Base-by-base conservation (phyloP, 768 basidiomycete species). In the Xerocomellus dryophilus region DNA sequence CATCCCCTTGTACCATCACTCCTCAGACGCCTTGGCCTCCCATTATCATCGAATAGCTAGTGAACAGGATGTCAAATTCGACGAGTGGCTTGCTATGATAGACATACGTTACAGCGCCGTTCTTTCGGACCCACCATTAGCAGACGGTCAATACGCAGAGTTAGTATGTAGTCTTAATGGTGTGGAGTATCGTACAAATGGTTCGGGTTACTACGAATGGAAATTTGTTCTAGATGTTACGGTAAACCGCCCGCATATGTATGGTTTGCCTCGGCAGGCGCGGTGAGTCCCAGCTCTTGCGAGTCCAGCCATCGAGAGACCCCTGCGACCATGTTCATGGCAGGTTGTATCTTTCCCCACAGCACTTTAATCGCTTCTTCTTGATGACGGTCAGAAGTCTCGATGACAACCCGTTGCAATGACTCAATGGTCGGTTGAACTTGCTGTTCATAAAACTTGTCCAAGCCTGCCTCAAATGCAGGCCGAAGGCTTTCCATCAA, bases 281-380 rank as follows among this genome's bases (percentile, higher is more conserved):
- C 66, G 17, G 64, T 64, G 38, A 34, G 50, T 12, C 15, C 23
- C 3, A 70, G 64, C 38, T 64, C 64, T 20, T 70, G 66, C 9
- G 68, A 70, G 50, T 68, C 67, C 15, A 68, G 50, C 67, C 67
- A 68, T 42, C 50, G 57, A 20, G 65, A 69, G 43, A 68, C 67
- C 12, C 61, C 67, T 3, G 64, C 60, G 3, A 70, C 67, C 60
- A 67, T 60, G 35, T 66, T 66, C 67, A 68, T 67, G 4, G 68
- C 68, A n/a, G 67, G 67, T 41, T 66, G 60, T 34, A 68, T 60
- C 56, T 40, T 60, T 9, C 64, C 64, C 68, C 67, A 68, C 23
- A 68, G 27, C 20, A 61, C 64, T 25, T 45, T 44, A 4, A 66
- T 54, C 15, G 59, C 53, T 15, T 64, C 66, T 35, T 57, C 54